These are phyloP conservation scores for Letharia columbiana DNA, from an alignment of 495 filamentous ascomycete species.

Conservation along the genomic window DNA sequence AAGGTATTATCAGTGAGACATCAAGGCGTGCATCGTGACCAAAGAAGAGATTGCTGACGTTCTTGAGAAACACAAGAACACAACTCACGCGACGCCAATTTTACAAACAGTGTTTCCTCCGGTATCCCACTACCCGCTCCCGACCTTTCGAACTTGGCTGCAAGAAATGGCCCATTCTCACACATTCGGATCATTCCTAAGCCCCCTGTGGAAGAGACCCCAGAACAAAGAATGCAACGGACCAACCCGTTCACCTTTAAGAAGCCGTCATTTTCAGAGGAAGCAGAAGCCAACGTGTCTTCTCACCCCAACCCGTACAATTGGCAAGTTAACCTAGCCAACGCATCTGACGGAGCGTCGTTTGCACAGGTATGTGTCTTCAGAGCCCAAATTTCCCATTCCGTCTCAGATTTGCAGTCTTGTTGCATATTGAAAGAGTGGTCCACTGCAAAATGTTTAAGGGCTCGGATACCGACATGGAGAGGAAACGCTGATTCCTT, in stretches of 20 bases:
- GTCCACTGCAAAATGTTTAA: neutral
- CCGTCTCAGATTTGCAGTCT: neutral
- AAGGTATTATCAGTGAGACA: neutral
- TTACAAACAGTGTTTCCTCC: neutral
- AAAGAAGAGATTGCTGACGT: neutral
- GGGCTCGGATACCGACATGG: neutral
- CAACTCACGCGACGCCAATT: neutral
- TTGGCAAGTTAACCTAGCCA: constrained; percentile 1
- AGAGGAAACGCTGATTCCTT: neutral
- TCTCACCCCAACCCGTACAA: neutral
- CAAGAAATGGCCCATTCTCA: neutral
- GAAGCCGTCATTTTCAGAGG: constrained; percentile 1
- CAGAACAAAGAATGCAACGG: constrained; percentile 1
- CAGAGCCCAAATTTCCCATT: neutral
- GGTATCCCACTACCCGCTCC: neutral
- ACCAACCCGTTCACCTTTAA: neutral
- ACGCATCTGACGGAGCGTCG: neutral
- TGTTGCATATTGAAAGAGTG: neutral
- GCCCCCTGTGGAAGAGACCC: neutral
- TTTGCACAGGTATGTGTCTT: constrained; percentile 7
- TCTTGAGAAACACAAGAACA: neutral
- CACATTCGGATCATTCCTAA: neutral
- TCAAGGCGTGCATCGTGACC: neutral
- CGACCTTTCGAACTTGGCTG: neutral
- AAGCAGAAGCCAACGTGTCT: neutral